Evolutionary conservation across 306 rosid genomes (phyloP).

Genomic region (Vigna angularis): DNA sequence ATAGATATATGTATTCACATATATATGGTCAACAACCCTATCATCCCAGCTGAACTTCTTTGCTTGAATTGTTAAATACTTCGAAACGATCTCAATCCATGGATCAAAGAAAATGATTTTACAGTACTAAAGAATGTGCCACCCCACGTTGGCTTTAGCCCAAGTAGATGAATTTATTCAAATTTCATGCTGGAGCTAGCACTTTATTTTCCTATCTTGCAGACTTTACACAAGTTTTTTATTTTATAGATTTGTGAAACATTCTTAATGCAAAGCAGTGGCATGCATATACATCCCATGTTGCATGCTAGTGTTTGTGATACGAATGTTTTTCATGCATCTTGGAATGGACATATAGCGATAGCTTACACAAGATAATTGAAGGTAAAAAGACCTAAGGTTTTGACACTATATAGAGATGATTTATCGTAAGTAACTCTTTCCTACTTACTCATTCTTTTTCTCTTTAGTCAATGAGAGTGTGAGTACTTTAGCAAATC

Average conservation of each 20-base stretch:
- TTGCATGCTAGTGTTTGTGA: not conserved
- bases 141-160: constrained; percentile 45
- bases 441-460: constrained; percentile 25
- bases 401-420: constrained; percentile 24
- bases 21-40: not conserved
- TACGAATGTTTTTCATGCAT: constrained; percentile 34
- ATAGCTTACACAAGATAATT: constrained; percentile 35
- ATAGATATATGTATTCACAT: too few relatives aligned
- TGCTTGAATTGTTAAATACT: not conserved
- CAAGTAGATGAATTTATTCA: constrained; percentile 12
- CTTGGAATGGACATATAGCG: constrained; percentile 25
- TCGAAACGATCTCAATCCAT: not conserved
- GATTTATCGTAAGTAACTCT: constrained; percentile 30
- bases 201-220: constrained; percentile 32
- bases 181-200: constrained; percentile 16
- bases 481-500: constrained; percentile 44
- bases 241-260: constrained; percentile 26
- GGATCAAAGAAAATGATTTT: constrained; percentile 4
- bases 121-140: constrained; percentile 49
- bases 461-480: constrained; percentile 41
- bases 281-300: constrained; percentile 6
- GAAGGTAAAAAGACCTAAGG: constrained; percentile 21
- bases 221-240: constrained; percentile 8
- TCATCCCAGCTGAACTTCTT: constrained; percentile 15
- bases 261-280: constrained; percentile 32